Percentiles rank a stretch among this genome's conserved stretches.
phyloP scores from a whole-genome alignment of 768 basidiomycete genomes.

The Kwoniella dendrophila region DNA sequence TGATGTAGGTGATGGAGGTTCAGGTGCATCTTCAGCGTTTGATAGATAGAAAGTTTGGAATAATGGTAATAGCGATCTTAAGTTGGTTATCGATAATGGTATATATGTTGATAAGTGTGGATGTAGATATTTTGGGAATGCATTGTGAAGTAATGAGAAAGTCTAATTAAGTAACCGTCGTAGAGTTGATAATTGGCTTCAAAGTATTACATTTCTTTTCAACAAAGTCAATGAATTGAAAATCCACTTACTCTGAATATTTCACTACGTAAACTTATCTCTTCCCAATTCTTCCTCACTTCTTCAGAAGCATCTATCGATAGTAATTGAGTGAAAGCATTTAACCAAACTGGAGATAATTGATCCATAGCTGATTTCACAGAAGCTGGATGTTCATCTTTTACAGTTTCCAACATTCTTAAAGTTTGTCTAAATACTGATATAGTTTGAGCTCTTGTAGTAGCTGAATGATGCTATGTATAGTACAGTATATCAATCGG shows the following conservation, averaged over 20 bases:
- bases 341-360: constrained; percentile 88
- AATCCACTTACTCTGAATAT: constrained; percentile 73
- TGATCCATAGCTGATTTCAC: constrained; percentile 78
- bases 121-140: constrained; percentile 75
- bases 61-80: constrained; percentile 63
- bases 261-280: constrained; percentile 74
- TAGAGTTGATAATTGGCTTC: neutral
- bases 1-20: constrained; percentile 61
- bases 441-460: constrained; percentile 82
- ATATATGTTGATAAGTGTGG: constrained; percentile 57
- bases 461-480: constrained; percentile 67
- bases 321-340: constrained; percentile 79
- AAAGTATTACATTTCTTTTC: too few species aligned
- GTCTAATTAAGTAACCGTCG: too few species aligned
- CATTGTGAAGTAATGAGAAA: constrained; percentile 73
- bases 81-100: constrained; percentile 55
- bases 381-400: constrained; percentile 83
- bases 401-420: constrained; percentile 88
- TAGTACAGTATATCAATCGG: too few species aligned
- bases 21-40: constrained; percentile 55
- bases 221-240: neutral
- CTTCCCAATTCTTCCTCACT: constrained; percentile 75
- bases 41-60: constrained; percentile 57
- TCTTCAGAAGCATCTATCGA: constrained; percentile 68
- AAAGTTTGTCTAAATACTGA: constrained; percentile 89